Evolutionary conservation across 164 flowering plant genomes (phyloP).

Genomic region (Aristolochia contorta): DNA sequence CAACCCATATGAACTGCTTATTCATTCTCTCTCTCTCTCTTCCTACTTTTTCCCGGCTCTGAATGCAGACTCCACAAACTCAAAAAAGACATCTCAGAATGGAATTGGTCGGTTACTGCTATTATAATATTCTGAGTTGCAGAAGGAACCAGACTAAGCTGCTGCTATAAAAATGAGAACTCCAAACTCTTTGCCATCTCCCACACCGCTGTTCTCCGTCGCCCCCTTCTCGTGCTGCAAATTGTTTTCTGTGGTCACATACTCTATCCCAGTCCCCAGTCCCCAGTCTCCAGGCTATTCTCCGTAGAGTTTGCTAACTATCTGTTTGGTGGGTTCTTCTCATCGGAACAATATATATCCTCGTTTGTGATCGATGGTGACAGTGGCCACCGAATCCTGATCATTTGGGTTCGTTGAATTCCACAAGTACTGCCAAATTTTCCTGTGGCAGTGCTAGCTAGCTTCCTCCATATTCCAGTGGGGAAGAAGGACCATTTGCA

Average conservation of each 20-base stretch:
- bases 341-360: neutral
- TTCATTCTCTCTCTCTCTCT: constrained; percentile 11
- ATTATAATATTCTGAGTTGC: constrained; percentile 13
- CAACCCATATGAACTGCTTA: constrained; percentile 20
- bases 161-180: constrained; percentile 20
- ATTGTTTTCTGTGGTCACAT: constrained; percentile 2
- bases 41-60: constrained; percentile 20
- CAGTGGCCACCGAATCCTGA: constrained; percentile 11
- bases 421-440: constrained; percentile 1
- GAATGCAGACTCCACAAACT: constrained; percentile 43
- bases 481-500: constrained; percentile 3
- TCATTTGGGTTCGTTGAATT: constrained; percentile 14
- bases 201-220: constrained; percentile 11
- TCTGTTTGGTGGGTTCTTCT: no score
- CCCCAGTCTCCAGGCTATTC: no score
- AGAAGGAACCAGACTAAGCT: constrained; percentile 16
- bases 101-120: constrained; percentile 42
- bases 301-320: no score
- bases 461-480: no score
- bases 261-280: neutral
- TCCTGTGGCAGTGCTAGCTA: constrained; percentile 3
- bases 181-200: constrained; percentile 16
- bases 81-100: constrained; percentile 20
- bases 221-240: constrained; percentile 13
- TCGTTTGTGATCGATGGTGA: constrained; percentile 5